Base-by-base conservation (phyloP, 805 yeast species). In the Ogataea minuta region DNA sequence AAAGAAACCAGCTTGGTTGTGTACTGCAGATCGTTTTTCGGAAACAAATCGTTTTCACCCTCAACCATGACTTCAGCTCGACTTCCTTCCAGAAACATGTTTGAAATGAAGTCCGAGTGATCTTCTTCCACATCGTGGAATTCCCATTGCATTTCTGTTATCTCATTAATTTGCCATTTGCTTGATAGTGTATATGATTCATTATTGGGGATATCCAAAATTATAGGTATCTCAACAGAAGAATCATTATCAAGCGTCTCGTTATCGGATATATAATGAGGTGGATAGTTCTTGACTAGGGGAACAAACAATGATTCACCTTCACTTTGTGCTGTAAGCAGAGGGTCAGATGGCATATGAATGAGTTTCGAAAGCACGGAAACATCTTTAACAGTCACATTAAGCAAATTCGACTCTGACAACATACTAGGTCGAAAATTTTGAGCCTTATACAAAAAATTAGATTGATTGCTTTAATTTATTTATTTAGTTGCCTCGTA, bases 51-150 rank as follows among this genome's bases (percentile, higher is more conserved):
- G 33, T 49, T 31, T 9, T 41, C 45, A 16, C 47, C 36, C 10
- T 53, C 55, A 6, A 54, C 46, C 10, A 43, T 40, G 29, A 59
- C 39, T 28, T 57, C 59, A 4, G 60, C 34, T 4, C 31, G 44
- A 28, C 50, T 53, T 9, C 60, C 59, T 8, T 26, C 36, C 17
- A 56, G 23, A 9, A 50, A 20, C 14, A 49, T 41, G 31, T 34
- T 45, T 9, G 28, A 24, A 9, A 41, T 19, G 9, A 23, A 27
- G 4, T 32, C 34, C 20, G 28, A 16, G n/a, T 40, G 29, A 13
- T 32, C 24, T 6, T 43, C 14, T n/a, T 26, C 41, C 2, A 43
- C 33, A 23, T 49, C 51, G 12, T 31, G 27, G 20, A 51, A 50
- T 25, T 45, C 44, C 57, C 56, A 53, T 9, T 21, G 13, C 17